phyloP scores from a whole-genome alignment of 1,284 basidiomycete genomes.

The Tylopilus sp. region DNA sequence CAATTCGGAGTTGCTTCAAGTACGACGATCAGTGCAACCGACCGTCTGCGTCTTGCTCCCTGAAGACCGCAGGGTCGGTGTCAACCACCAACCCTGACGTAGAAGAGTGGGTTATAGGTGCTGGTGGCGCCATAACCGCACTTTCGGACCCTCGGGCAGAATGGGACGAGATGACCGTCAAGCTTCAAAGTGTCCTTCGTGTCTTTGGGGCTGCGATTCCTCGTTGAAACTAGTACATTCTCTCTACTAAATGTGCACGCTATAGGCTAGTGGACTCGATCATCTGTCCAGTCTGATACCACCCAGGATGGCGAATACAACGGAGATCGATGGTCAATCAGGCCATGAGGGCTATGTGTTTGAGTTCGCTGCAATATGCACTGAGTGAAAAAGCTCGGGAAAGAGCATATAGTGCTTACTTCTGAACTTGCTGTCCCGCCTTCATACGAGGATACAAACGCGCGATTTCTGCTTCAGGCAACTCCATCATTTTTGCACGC shows the following conservation, averaged over 20 bases:
- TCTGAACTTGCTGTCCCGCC: conserved; percentile 82
- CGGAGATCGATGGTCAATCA: conserved; percentile 36
- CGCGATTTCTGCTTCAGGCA: conserved; percentile 40
- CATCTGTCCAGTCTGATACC: too few species aligned
- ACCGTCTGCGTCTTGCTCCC: conserved; percentile 7
- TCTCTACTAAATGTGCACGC: neutral
- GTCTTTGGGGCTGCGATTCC: conserved; percentile 48
- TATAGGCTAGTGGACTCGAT: conserved; percentile 27
- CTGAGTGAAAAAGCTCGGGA: conserved; percentile 6
- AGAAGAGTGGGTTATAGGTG: conserved; percentile 79
- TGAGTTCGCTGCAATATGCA: conserved; percentile 61
- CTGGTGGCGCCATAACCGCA: conserved; percentile 95
- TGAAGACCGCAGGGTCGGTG: conserved; percentile 13
- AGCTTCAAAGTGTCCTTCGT: conserved; percentile 71
- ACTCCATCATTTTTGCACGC: conserved; percentile 43
- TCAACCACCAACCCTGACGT: conserved; percentile 12
- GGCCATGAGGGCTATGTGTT: conserved; percentile 78
- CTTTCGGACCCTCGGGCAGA: conserved; percentile 84
- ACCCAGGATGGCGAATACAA: neutral
- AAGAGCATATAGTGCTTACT: conserved; percentile 47
- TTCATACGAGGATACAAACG: conserved; percentile 75
- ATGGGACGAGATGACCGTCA: conserved; percentile 93
- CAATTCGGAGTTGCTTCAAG: conserved; percentile 90
- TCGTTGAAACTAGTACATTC: conserved; percentile 13
- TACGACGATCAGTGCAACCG: conserved; percentile 46